Conservation (phyloP, 805 yeast species). For the Phaffomyces thermotolerans region DNA sequence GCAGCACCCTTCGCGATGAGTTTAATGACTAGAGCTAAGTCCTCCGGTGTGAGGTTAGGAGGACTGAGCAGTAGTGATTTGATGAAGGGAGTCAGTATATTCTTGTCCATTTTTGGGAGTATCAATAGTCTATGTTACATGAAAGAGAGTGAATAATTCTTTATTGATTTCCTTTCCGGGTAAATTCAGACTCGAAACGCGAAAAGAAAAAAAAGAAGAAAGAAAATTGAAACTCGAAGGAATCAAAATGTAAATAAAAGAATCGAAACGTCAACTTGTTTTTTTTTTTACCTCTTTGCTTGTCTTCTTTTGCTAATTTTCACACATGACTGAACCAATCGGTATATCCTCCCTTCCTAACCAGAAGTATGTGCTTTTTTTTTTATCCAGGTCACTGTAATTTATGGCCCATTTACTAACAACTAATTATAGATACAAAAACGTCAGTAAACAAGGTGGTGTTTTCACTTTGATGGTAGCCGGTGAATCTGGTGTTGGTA, state of each 20-base stretch:
- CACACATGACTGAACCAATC: slow-evolving; percentile 21
- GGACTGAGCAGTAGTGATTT: slow-evolving; percentile 57
- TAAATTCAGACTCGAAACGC: slow-evolving; percentile 1
- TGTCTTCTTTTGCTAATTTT: neutral
- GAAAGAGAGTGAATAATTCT: neutral
- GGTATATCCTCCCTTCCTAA: slow-evolving; percentile 26
- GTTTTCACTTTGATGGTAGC: slow-evolving; percentile 76
- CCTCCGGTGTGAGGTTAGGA: slow-evolving; percentile 54
- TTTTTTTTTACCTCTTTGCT: neutral
- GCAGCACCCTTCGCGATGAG: slow-evolving; percentile 54
- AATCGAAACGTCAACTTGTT: neutral
- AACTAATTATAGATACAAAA: slow-evolving; percentile 46
- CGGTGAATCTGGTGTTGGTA: slow-evolving; percentile 90
- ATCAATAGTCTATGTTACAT: neutral
- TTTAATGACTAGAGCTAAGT: slow-evolving; percentile 55
- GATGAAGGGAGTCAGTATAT: slow-evolving; percentile 46
- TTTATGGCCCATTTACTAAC: neutral
- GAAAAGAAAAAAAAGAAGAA: neutral
- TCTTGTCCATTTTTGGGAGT: neutral
- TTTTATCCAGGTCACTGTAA: neutral
- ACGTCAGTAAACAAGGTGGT: slow-evolving; percentile 69
- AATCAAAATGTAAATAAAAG: neutral
- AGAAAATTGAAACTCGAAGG: neutral
- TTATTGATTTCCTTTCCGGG: neutral
- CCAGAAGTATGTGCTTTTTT: slow-evolving; percentile 21